These are phyloP conservation scores for Aureobasidium lini DNA, from an alignment of 2,329 filamentous ascomycete species.

Conservation along the genomic window DNA sequence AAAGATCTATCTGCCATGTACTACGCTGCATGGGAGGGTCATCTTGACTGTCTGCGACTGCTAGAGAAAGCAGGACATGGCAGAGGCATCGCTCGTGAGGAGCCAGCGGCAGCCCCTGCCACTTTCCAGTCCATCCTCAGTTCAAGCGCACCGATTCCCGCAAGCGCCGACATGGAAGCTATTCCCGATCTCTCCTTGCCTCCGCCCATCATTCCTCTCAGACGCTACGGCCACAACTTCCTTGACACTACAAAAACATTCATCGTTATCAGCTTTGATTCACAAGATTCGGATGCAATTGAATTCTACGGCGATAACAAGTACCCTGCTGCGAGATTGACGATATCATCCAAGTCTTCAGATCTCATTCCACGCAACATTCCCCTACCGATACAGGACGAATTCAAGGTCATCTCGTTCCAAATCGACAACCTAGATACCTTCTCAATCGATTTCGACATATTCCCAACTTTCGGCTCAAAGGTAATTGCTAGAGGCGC, in stretches of 20 bases:
- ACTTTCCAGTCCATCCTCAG: constrained; percentile 20
- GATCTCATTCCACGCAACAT: constrained; percentile 96
- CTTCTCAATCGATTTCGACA: constrained; percentile 93
- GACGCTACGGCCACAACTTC: constrained; percentile 96
- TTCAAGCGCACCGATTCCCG: constrained; percentile 37
- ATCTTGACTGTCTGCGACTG: constrained; percentile 87
- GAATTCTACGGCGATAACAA: constrained; percentile 97
- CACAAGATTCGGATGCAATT: constrained; percentile 64
- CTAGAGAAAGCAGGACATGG: constrained; percentile 51
- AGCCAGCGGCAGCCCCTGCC: constrained; percentile 30
- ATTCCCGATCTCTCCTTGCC: constrained; percentile 89
- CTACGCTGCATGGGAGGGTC: constrained; percentile 96
- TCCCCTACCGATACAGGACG: constrained; percentile 90
- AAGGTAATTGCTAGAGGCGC: constrained; percentile 97
- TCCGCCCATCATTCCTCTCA: constrained; percentile 88
- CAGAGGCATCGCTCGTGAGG: constrained; percentile 27
- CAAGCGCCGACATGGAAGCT: constrained; percentile 70
- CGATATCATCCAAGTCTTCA: constrained; percentile 91
- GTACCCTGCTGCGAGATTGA: constrained; percentile 88
- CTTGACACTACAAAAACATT: constrained; percentile 88
- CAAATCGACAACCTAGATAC: constrained; percentile 89
- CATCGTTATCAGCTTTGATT: constrained; percentile 84
- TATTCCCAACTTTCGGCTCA: constrained; percentile 93
- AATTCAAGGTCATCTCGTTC: constrained; percentile 87
- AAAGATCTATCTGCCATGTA: constrained; percentile 94